phyloP scores from a whole-genome alignment of 1,139 yeast species.

The Hyphopichia pseudoburtonii region DNA sequence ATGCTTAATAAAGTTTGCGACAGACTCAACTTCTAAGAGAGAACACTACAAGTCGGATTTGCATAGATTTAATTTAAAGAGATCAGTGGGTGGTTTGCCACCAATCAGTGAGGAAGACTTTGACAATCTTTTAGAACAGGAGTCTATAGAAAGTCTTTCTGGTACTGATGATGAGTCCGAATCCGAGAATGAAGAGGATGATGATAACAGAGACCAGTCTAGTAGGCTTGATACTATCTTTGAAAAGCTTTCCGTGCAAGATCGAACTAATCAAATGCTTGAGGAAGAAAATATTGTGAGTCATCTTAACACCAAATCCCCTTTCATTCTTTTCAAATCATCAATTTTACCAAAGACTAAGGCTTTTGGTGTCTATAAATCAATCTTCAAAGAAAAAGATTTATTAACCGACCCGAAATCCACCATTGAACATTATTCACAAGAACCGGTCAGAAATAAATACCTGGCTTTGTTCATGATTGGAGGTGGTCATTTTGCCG shows the following conservation, averaged over 20 bases:
- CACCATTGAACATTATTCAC: constrained; percentile 37
- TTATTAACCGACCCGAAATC: constrained; percentile 38
- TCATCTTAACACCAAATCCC: constrained; percentile 63
- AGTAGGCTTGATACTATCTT: constrained; percentile 32
- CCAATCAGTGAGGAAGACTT: constrained; percentile 60
- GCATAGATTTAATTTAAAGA: constrained; percentile 60
- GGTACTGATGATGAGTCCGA: constrained; percentile 47
- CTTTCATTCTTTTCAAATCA: constrained; percentile 58
- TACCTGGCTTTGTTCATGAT: constrained; percentile 84
- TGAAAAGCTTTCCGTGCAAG: constrained; percentile 26
- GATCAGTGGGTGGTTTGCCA: constrained; percentile 46
- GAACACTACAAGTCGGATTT: constrained; percentile 63
- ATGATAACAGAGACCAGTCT: constrained; percentile 7
- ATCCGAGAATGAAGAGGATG: constrained; percentile 20
- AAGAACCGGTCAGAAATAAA: constrained; percentile 17
- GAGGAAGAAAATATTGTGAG: constrained; percentile 41
- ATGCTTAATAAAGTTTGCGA: constrained; percentile 12
- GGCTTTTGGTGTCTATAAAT: constrained; percentile 70
- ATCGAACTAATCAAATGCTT: constrained; percentile 12
- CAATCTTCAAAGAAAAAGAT: constrained; percentile 48
- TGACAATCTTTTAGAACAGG: constrained; percentile 51
- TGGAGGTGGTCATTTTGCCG: constrained; percentile 99
- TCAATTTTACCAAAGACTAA: constrained; percentile 40
- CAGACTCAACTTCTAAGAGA: constrained; percentile 22
- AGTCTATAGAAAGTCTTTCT: constrained; percentile 58